phyloP scores from a whole-genome alignment of 1,139 yeast species.

The Candida frijolesensis region DNA sequence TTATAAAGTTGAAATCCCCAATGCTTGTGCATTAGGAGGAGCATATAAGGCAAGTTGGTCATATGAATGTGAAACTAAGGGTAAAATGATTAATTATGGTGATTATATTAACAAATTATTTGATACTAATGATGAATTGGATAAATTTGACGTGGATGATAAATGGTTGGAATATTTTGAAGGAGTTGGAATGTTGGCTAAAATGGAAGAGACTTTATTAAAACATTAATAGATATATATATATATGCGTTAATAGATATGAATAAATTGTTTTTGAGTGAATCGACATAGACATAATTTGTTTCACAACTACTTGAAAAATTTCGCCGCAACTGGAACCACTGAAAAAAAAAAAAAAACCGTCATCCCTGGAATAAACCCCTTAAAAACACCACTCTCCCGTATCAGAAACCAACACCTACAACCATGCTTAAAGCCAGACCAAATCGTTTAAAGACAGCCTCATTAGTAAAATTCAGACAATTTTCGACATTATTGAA shows the following conservation, averaged over 20 bases:
- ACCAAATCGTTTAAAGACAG: background rate
- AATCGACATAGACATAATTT: too few relatives aligned
- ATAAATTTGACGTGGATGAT: constrained; percentile 42
- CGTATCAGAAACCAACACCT: background rate
- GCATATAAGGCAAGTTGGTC: constrained; percentile 87
- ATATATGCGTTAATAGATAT: background rate
- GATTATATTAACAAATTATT: constrained; percentile 45
- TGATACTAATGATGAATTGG: constrained; percentile 48
- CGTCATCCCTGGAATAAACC: too few relatives aligned
- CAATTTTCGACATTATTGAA: constrained; percentile 18
- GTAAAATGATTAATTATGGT: constrained; percentile 42
- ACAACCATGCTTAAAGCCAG: constrained; percentile 1
- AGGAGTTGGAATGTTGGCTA: constrained; percentile 54
- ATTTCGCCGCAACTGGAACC: too few relatives aligned
- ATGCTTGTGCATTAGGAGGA: constrained; percentile 96
- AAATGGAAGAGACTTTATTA: constrained; percentile 41
- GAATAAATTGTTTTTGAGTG: background rate
- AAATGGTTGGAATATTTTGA: constrained; percentile 51
- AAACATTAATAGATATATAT: constrained; percentile 5
- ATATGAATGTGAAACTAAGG: constrained; percentile 36
- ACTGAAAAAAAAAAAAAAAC: too few relatives aligned
- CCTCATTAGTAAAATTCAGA: background rate
- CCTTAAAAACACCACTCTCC: background rate
- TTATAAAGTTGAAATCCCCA: constrained; percentile 73
- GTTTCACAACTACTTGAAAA: too few relatives aligned